These are phyloP conservation scores for Besnoitia besnoiti DNA, from an alignment of 169 alveolate genomes.

Conservation along the genomic window DNA sequence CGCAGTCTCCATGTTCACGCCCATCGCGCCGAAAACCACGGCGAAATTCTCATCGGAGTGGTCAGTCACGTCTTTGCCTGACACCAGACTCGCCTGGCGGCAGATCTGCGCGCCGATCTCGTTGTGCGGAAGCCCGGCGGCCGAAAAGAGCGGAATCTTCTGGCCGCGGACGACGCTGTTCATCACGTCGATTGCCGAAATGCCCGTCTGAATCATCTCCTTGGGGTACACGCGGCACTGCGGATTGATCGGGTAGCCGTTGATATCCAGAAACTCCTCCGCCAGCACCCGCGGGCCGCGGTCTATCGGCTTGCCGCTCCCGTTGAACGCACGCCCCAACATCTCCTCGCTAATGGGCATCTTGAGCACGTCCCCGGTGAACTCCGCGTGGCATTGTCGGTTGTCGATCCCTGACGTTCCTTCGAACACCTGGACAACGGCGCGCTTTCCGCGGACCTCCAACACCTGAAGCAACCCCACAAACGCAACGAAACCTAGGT, in stretches of 20 bases:
- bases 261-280: slow-evolving; percentile 95
- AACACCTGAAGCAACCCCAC: slow-evolving; percentile 20
- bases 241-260: slow-evolving; percentile 98
- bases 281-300: slow-evolving; percentile 98
- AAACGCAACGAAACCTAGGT: neutral
- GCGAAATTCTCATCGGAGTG: slow-evolving; percentile 99
- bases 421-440: slow-evolving; percentile 95
- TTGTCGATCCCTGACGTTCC: slow-evolving; percentile 99
- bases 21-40: slow-evolving; percentile 99
- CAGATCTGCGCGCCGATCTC: slow-evolving; percentile 99
- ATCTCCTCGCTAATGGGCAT: slow-evolving; percentile 99
- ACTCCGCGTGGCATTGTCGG: slow-evolving; percentile 95
- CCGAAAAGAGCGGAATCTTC: slow-evolving; percentile 99
- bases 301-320: slow-evolving; percentile 99
- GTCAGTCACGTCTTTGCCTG: slow-evolving; percentile 96
- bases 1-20: slow-evolving; percentile 99
- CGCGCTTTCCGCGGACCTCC: slow-evolving; percentile 57
- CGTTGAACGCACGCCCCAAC: slow-evolving; percentile 99
- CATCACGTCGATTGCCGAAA: slow-evolving; percentile 99
- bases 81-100: slow-evolving; percentile 98
- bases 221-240: slow-evolving; percentile 97
- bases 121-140: slow-evolving; percentile 99
- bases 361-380: slow-evolving; percentile 98
- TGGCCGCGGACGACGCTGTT: slow-evolving; percentile 99
- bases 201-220: slow-evolving; percentile 99